Percentiles rank a stretch among this genome's conserved stretches.
Conservation (phyloP, 306 rosid species). For the Albizia julibrissin region DNA sequence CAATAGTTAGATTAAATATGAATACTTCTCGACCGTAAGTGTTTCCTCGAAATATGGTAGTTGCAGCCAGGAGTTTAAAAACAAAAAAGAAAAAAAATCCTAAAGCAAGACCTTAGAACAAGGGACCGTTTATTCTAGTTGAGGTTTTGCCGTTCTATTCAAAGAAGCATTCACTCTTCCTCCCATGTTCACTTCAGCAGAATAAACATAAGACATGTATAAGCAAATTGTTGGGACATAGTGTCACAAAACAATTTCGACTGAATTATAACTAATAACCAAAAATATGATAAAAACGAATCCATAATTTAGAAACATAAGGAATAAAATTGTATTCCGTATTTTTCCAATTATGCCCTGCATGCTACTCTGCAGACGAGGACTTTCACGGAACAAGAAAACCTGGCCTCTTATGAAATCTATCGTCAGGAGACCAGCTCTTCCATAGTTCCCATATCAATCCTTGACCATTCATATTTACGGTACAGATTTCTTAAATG, state of each 20-base stretch:
- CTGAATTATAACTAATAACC: slow-evolving; percentile 26
- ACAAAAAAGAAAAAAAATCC: too few species aligned
- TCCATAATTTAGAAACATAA: background rate
- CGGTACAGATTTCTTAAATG: slow-evolving; percentile 28
- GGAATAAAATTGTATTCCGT: background rate
- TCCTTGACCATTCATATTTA: slow-evolving; percentile 19
- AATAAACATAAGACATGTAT: background rate
- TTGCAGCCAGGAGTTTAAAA: too few species aligned
- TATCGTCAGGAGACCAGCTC: background rate
- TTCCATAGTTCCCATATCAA: background rate
- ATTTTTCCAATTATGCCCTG: background rate
- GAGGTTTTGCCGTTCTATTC: background rate
- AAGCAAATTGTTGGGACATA: slow-evolving; percentile 4
- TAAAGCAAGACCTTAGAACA: too few species aligned
- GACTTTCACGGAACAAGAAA: too few species aligned
- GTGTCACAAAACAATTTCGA: background rate
- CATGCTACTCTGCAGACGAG: background rate
- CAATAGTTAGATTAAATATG: too few species aligned
- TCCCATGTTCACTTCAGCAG: background rate
- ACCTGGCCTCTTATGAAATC: too few species aligned
- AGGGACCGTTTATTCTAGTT: background rate
- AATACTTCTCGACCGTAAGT: too few species aligned
- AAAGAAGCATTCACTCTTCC: background rate
- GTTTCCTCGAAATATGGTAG: too few species aligned
- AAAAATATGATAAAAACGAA: slow-evolving; percentile 8